Percentiles rank a stretch among this genome's conserved stretches.
Evolutionary conservation across 176 grass and related monocot genomes (phyloP).

Genomic region (Canna indica): DNA sequence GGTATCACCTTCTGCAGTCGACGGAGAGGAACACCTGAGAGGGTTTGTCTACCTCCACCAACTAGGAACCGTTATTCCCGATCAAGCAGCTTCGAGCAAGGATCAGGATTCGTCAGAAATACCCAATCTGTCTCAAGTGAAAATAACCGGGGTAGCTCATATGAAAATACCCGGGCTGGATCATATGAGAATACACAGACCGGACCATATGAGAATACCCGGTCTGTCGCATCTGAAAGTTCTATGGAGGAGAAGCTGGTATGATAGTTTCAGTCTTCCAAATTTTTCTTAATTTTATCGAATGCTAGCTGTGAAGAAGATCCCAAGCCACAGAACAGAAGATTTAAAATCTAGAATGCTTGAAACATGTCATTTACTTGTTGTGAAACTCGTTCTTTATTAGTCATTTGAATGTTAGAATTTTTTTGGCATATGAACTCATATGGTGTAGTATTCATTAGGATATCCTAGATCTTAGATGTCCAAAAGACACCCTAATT

Average conservation of each 20-base stretch:
- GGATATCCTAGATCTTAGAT: no score
- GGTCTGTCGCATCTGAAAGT: background rate
- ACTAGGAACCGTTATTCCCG: constrained; percentile 7
- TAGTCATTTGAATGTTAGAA: background rate
- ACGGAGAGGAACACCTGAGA: background rate
- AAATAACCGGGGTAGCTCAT: background rate
- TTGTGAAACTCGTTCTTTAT: no score
- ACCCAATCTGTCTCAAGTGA: background rate
- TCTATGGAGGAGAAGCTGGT: constrained; percentile 3
- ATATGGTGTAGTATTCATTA: no score
- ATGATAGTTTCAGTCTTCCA: background rate
- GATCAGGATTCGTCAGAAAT: background rate
- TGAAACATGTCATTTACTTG: background rate
- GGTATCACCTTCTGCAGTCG: background rate
- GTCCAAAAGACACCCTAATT: no score
- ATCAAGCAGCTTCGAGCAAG: constrained; percentile 11
- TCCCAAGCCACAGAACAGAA: background rate
- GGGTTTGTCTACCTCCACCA: constrained; percentile 13
- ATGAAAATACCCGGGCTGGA: no score
- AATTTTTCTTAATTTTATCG: background rate
- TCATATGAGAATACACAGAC: no score
- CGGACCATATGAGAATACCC: background rate
- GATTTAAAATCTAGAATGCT: background rate
- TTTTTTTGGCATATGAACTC: no score
- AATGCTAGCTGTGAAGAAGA: background rate